Base-by-base conservation (phyloP, 2,329 filamentous ascomycete genomes). In the Hypomyces rosellus region DNA sequence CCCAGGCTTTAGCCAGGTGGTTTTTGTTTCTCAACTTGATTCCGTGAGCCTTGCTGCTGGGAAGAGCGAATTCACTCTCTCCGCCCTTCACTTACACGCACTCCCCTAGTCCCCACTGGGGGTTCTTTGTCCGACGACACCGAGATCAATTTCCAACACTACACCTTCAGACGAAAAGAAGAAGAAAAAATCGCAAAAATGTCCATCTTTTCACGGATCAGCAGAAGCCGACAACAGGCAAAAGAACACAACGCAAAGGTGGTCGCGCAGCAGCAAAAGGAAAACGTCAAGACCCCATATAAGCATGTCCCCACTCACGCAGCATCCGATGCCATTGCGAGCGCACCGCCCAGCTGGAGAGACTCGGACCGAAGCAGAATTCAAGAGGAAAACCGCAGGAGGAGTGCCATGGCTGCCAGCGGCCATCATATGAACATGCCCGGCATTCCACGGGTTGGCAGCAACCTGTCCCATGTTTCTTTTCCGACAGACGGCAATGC, bases 231-330 rank as follows among this genome's bases (percentile, higher is more conserved):
- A 52, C 73, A 78, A 59, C 74, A 78, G 48, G 76, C 78, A 55
- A 80, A 82, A 62, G 74, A 81, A 45, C 70, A 75, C 52, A 76
- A 71, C 37, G 68, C 71, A 40, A 75, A 77, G 59, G 61, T 72
- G 52, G 71, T 66, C 39, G 74, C 76, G 56, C 72, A 75, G 57
- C 65, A 72, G 37, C 73, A 75, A 46, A 61, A 66, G 39, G 71
- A 74, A 54, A 60, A 65, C 36, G 51, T 52, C 13, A 49, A 55
- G 48, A 54, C 66, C n/a, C 71, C 76, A 12, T 84, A 85, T 64
- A 75, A 69, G 47, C 81, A 85, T 60, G 65, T 81, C 16, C 80
- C 81, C n/a, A 82, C 71, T 13, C 82, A 85, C 60, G 81, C 81
- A 25, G 78, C 78, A 42, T 62, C 71, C 12, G 81, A 85, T 63